Evolutionary conservation across 257 asterid genomes (phyloP).

Genomic region (Nicotiana sylvestris): DNA sequence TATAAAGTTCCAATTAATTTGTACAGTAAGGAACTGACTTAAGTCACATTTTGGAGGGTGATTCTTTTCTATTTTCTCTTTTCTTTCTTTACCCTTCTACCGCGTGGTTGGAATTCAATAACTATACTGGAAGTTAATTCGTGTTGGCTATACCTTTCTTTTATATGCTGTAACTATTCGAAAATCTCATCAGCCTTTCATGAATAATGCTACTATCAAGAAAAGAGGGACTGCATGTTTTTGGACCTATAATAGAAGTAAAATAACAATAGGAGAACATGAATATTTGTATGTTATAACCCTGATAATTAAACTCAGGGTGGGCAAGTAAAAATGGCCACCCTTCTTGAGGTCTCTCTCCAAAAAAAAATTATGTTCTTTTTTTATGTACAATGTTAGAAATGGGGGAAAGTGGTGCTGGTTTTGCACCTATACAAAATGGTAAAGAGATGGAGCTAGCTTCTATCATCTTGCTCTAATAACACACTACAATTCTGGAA

Average conservation of each 20-base stretch:
- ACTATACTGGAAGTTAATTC: background rate
- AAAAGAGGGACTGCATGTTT: background rate
- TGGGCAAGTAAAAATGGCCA: background rate
- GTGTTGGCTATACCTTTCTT: background rate
- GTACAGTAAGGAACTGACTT: background rate
- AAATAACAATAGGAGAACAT: background rate
- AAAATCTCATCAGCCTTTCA: background rate
- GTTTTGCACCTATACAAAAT: background rate
- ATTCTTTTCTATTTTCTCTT: background rate
- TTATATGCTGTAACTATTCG: background rate
- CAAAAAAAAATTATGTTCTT: background rate
- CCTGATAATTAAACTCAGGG: background rate
- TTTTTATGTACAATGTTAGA: background rate
- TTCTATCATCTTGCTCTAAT: too few species aligned
- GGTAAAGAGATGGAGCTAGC: too few species aligned
- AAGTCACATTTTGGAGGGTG: background rate
- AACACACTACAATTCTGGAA: constrained; percentile 40
- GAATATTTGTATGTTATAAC: background rate
- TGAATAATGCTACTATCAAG: background rate
- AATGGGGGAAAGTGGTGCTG: constrained; percentile 22
- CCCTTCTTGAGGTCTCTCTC: background rate
- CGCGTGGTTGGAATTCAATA: too few species aligned
- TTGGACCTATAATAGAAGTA: background rate
- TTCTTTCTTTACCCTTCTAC: too few species aligned
- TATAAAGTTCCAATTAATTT: background rate